These are phyloP conservation scores for Exsudoporus frostii DNA, from an alignment of 768 basidiomycete genomes.

Conservation along the genomic window DNA sequence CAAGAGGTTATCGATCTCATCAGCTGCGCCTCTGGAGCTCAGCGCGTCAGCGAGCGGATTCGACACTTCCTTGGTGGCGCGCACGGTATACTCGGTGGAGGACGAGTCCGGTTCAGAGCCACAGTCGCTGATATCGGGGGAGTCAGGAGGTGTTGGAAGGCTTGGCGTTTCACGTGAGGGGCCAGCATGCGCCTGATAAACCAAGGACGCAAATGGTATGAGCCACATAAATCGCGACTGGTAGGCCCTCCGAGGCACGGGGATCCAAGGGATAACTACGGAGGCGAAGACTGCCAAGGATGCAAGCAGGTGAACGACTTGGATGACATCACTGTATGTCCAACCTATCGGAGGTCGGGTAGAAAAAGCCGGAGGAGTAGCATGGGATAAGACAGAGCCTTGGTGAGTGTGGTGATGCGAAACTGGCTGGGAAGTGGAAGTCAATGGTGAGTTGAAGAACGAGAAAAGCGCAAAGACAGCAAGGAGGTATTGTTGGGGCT, in stretches of 20 bases:
- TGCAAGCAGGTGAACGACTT: constrained; percentile 62
- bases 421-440: constrained; percentile 37
- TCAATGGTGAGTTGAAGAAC: constrained; percentile 75
- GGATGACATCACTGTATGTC: constrained; percentile 53
- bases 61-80: constrained; percentile 12
- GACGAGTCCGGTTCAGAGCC: constrained; percentile 30
- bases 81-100: constrained; percentile 27
- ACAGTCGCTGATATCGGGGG: constrained; percentile 23
- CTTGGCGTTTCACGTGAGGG: constrained; percentile 11
- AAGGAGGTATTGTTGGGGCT: constrained; percentile 65
- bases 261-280: constrained; percentile 49
- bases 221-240: constrained; percentile 24
- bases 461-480: constrained; percentile 83
- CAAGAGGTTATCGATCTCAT: constrained; percentile 40
- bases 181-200: constrained; percentile 2
- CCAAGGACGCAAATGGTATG: constrained; percentile 24
- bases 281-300: constrained; percentile 60
- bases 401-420: constrained; percentile 48
- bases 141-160: constrained; percentile 27
- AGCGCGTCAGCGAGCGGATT: constrained; percentile 30
- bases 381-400: constrained; percentile 53
- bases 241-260: constrained; percentile 22
- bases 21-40: constrained; percentile 31
- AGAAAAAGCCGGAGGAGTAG: constrained; percentile 22
- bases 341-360: constrained; percentile 28